These are phyloP conservation scores for Aspergillus hancockii DNA, from an alignment of 495 filamentous ascomycete species.

Conservation along the genomic window DNA sequence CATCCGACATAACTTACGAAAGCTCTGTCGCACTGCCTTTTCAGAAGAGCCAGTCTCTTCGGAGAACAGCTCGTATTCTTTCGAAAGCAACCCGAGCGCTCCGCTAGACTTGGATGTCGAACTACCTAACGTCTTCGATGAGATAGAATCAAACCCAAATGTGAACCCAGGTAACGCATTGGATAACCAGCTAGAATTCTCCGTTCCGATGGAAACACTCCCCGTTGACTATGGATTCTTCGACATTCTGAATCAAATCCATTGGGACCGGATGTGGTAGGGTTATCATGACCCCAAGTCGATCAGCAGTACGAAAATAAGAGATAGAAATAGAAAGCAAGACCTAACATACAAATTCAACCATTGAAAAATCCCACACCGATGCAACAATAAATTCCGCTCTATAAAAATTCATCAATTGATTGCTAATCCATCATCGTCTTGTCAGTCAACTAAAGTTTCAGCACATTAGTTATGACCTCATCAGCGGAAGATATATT, in stretches of 20 bases:
- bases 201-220: background rate
- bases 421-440: no score
- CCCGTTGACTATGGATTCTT: slow-evolving; percentile 15
- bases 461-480: background rate
- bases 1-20: slow-evolving; percentile 10
- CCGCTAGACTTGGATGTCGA: background rate
- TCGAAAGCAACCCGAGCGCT: background rate
- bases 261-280: slow-evolving; percentile 10
- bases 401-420: no score
- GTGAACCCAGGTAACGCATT: background rate
- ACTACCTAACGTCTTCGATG: background rate
- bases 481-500: slow-evolving; percentile 10
- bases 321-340: background rate
- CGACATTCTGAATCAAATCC: slow-evolving; percentile 10
- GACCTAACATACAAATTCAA: background rate
- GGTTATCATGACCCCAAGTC: background rate
- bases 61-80: background rate
- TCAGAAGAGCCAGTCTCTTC: background rate
- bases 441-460: background rate
- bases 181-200: background rate
- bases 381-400: no score
- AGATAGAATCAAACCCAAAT: background rate
- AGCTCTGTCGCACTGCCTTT: slow-evolving; percentile 4
- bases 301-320: background rate
- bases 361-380: background rate